Conservation (phyloP, 1,284 basidiomycete genomes). For the Sutorius eximius region DNA sequence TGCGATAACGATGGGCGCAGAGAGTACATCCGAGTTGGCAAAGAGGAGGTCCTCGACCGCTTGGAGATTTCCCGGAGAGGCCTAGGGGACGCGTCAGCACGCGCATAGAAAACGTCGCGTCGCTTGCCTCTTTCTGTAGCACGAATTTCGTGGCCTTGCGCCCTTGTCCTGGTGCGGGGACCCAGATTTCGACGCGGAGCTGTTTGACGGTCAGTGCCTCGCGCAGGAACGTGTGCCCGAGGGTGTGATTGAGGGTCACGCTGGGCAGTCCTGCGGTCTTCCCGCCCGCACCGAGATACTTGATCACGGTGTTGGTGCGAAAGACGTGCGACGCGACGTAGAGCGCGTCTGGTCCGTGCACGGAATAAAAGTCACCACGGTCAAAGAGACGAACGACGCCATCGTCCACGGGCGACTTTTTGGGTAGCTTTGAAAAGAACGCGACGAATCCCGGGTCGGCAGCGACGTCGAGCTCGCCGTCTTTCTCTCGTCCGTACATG, state of each 20-base stretch:
- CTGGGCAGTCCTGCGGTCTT: conserved; percentile 64
- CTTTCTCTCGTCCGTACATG: conserved; percentile 74
- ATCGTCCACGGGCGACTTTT: conserved; percentile 60
- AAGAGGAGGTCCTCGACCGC: conserved; percentile 95
- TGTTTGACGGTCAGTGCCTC: conserved; percentile 91
- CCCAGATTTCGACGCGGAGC: conserved; percentile 93
- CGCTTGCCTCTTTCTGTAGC: conserved; percentile 73
- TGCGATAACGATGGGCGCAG: conserved; percentile 90
- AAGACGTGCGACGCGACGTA: conserved; percentile 87
- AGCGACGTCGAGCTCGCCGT: conserved; percentile 48
- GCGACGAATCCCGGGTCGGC: conserved; percentile 75
- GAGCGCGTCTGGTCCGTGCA: conserved; percentile 86
- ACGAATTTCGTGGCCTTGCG: conserved; percentile 75
- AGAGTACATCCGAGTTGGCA: conserved; percentile 76
- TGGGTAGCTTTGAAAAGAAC: conserved; percentile 69
- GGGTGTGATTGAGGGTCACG: conserved; percentile 75
- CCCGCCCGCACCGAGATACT: conserved; percentile 71
- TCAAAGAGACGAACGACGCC: conserved; percentile 85
- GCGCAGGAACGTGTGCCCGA: conserved; percentile 86
- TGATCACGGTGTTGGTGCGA: conserved; percentile 83
- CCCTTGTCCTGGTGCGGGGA: conserved; percentile 68
- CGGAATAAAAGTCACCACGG: conserved; percentile 84
- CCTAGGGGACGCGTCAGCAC: conserved; percentile 45
- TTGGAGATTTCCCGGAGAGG: conserved; percentile 93
- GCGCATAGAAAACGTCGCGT: not conserved